phyloP scores from a whole-genome alignment of 1,284 basidiomycete species.

The Boletus semigastroideus region DNA sequence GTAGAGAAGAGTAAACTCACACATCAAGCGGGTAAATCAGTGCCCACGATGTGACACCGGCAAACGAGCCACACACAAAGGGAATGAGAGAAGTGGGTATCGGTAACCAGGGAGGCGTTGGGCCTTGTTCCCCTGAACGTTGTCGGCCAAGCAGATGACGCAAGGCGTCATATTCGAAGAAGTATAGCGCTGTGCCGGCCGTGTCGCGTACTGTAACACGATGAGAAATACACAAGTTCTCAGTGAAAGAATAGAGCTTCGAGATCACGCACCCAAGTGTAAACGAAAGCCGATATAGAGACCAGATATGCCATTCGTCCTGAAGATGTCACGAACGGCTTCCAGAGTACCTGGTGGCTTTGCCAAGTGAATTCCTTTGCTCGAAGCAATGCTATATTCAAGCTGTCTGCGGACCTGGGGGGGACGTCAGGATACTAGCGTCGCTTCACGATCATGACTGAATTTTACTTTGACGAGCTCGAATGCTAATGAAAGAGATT shows the following conservation, averaged over 20 bases:
- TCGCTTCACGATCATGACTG: not conserved
- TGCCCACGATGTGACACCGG: constrained; percentile 83
- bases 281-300: constrained; percentile 83
- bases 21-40: constrained; percentile 84
- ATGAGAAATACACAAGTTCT: constrained; percentile 2
- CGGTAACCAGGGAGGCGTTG: constrained; percentile 74
- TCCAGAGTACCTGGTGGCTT: constrained; percentile 74
- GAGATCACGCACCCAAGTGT: constrained; percentile 64
- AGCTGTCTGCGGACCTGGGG: constrained; percentile 83
- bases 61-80: constrained; percentile 81
- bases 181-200: constrained; percentile 81
- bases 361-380: constrained; percentile 62
- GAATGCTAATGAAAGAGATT: constrained; percentile 58
- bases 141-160: constrained; percentile 72
- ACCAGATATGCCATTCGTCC: constrained; percentile 64
- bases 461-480: constrained; percentile 88
- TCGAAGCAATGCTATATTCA: constrained; percentile 89
- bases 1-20: constrained; percentile 42
- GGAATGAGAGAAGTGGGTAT: constrained; percentile 76
- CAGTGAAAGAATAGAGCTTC: not conserved
- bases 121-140: constrained; percentile 72
- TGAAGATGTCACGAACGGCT: constrained; percentile 72
- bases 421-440: constrained; percentile 10
- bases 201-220: constrained; percentile 70
- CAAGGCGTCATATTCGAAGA: constrained; percentile 85